These are phyloP conservation scores for Cylindrotheca closterium DNA, from an alignment of 108 stramenopile genomes.

Conservation along the genomic window DNA sequence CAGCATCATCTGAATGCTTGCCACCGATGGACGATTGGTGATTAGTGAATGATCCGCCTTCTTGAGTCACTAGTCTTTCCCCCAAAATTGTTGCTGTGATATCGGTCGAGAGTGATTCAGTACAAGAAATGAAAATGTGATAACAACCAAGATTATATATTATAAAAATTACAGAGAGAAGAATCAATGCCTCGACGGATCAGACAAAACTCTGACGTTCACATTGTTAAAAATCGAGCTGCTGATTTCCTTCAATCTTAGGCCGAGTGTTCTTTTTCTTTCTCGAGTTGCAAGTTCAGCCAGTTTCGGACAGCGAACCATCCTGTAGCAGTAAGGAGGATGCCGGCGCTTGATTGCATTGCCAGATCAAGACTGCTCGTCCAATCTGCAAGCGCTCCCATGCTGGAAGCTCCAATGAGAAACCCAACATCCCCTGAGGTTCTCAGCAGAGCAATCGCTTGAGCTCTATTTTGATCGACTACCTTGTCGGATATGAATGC, in stretches of 20 bases:
- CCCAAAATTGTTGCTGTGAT: too few relatives aligned
- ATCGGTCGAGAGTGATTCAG: too few relatives aligned
- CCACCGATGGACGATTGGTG: too few relatives aligned
- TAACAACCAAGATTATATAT: too few relatives aligned
- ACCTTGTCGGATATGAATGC: constrained; percentile 73
- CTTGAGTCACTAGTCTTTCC: too few relatives aligned
- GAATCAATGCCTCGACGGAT: too few relatives aligned
- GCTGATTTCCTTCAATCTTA: too few relatives aligned
- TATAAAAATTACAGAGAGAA: too few relatives aligned
- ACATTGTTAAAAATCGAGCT: too few relatives aligned
- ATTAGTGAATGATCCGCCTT: too few relatives aligned
- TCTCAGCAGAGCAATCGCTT: constrained; percentile 78
- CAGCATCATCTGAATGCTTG: background rate
- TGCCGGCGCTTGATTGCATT: constrained; percentile 68
- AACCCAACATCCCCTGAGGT: constrained; percentile 87
- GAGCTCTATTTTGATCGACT: constrained; percentile 63
- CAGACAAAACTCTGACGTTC: too few relatives aligned
- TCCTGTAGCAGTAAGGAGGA: constrained; percentile 63
- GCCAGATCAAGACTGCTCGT: constrained; percentile 67
- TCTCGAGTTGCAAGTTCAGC: constrained; percentile 1
- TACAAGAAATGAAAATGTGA: too few relatives aligned
- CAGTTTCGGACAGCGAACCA: constrained; percentile 57
- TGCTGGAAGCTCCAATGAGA: constrained; percentile 69
- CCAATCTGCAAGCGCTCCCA: constrained; percentile 69
- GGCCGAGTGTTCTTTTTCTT: background rate